A percentile compares a stretch with the other conserved stretches of the same genome.
Evolutionary conservation across 2,329 filamentous ascomycete species (phyloP).

Genomic region (Xylaria sp.): DNA sequence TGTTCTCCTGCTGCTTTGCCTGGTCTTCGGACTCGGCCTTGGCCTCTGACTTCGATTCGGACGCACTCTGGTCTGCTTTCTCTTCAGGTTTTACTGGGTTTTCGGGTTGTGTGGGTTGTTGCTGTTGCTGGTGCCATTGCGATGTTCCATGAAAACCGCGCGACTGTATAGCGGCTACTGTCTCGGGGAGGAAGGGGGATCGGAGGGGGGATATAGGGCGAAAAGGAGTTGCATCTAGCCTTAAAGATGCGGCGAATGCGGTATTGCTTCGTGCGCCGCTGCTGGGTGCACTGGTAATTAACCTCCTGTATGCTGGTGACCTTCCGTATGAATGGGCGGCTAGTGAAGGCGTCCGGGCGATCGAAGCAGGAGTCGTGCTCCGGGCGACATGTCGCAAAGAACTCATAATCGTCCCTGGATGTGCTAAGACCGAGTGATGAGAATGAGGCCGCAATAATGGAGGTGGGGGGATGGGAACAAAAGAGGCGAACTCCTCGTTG

Average conservation of each 20-base stretch:
- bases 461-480: slow-evolving; percentile 39
- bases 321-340: slow-evolving; percentile 55
- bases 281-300: slow-evolving; percentile 53
- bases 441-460: slow-evolving; percentile 35
- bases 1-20: slow-evolving; percentile 59
- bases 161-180: slow-evolving; percentile 54
- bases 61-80: slow-evolving; percentile 54
- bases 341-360: slow-evolving; percentile 57
- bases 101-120: slow-evolving; percentile 48
- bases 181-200: slow-evolving; percentile 59
- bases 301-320: slow-evolving; percentile 61
- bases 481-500: slow-evolving; percentile 34
- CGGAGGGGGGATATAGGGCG: slow-evolving; percentile 56
- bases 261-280: slow-evolving; percentile 48
- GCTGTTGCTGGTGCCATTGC: slow-evolving; percentile 44
- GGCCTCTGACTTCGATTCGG: slow-evolving; percentile 48
- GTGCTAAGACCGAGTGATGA: slow-evolving; percentile 31
- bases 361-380: slow-evolving; percentile 57
- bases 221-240: slow-evolving; percentile 47
- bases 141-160: slow-evolving; percentile 56
- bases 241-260: slow-evolving; percentile 46
- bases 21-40: slow-evolving; percentile 58
- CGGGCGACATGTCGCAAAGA: slow-evolving; percentile 56
- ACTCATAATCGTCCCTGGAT: slow-evolving; percentile 56
- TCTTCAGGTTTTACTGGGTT: slow-evolving; percentile 46